Base-by-base conservation (phyloP, 2,329 filamentous ascomycete genomes). In the Ceratocystis destructans region DNA sequence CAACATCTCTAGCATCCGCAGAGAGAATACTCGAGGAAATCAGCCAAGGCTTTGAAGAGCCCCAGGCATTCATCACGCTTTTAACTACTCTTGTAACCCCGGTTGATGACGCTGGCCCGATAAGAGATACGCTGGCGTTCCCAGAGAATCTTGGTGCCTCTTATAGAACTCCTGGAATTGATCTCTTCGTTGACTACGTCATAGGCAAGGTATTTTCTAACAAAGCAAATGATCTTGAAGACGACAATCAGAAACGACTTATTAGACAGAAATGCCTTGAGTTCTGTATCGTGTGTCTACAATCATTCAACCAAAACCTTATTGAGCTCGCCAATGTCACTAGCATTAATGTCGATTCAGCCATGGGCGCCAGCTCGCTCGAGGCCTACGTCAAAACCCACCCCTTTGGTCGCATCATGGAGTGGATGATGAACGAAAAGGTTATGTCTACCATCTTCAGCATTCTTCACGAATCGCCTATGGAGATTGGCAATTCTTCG, bases 401-500 rank as follows among this genome's bases (percentile, higher is more conserved):
- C 76, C 93, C 95, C 0, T 99, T 97, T 72, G 86, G 89, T 2
- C 85, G 95, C 68, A 87, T 96, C 17, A 96, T 97, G 89, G 94
- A 99, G 73, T 97, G 94, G 91, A 84, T 99, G 76, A 96, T 96
- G 75, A 96, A 96, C 73, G 90, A 95, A 72, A 90, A 88, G 70
- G 89, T 96, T 25, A 84, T 96, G 71, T 83, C 83, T 70, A 84
- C 87, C 15, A 77, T 99, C 1, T 93, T 96, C 74, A 81, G 84
- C 66, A 84, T 88, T 10, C 84, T 94, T 37, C 88, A 93, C 70
- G 87, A 95, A 73, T 84, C 93, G 70, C 77, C 87, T 17, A 79
- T 82, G 6, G 86, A 89, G 67, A 82, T 96, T 50, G 84, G 88
- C 69, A 85, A 83, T 70, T 84, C 90, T 10, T 78, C 85, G 3